Base-by-base conservation (phyloP, 495 filamentous ascomycete species). In the Lepraria neglecta region DNA sequence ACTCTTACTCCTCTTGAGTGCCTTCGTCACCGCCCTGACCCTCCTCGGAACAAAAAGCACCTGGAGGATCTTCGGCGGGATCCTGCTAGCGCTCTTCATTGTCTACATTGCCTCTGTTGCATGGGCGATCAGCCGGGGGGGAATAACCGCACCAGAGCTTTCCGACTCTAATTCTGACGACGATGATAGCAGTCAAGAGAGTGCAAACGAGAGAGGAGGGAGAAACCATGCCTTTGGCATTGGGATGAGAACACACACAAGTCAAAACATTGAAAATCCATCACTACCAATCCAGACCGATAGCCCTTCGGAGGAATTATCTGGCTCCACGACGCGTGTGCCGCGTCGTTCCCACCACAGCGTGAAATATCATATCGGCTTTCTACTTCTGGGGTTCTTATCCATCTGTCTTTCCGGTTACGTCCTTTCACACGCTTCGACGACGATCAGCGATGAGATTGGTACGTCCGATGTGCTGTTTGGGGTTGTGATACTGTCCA, bases 31-130 rank as follows among this genome's bases (percentile, higher is more conserved):
- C 9, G 6, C 7, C 9, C 47, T 50, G 6, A 50, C 9, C 0
- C 5, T 11, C 10, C 24, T 50, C 12, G 7, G 21, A 0, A 2
- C 6, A 10, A 19, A 10, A 28, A 28, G 24, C 24, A 3, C 24
- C 9, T 50, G 47, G 47, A 11, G 3, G 9, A 14, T 10, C 1
- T 50, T 50, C 27, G 47, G 47, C 24, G 24, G 47, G 6, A 24
- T 50, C 24, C 47, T 50, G 10, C 53, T 56, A 0, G 53, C 62
- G 3, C 21, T 70, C 0, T 84, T 84, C 51, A 71, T 57, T 0
- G 54, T 77, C 15, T 84, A 84, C 61, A 61, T 82, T 17, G 65
- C 69, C 0, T 79, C 80, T 0, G 74, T 83, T 24, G 67, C 61
- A 2, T 74, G 67, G 60, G 71, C 73, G 6, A 82, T 84, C 28